A percentile compares a stretch with the other conserved stretches of the same genome.
phyloP scores from a whole-genome alignment of 805 yeast species.

The Myxozyma neglecta region DNA sequence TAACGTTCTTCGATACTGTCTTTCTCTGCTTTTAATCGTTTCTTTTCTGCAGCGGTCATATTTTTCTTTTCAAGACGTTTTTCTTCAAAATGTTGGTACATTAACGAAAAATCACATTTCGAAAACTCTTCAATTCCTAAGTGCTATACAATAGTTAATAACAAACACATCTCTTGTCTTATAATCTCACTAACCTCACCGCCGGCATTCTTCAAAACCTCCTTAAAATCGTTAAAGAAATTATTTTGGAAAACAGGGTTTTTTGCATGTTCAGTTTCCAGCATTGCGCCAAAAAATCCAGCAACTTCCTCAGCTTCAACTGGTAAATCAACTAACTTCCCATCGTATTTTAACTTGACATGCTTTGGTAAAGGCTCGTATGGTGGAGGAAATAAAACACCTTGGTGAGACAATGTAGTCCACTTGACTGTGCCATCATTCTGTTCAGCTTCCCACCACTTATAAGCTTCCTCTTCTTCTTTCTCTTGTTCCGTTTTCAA shows the following conservation, averaged over 20 bases:
- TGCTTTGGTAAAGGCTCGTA: slow-evolving; percentile 81
- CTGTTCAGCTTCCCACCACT: slow-evolving; percentile 79
- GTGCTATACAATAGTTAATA: background rate
- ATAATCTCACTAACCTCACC: slow-evolving; percentile 49
- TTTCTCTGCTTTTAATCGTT: slow-evolving; percentile 64
- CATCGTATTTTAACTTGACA: slow-evolving; percentile 74
- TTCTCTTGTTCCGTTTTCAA: slow-evolving; percentile 41
- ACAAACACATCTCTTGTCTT: background rate
- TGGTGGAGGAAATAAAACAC: slow-evolving; percentile 90
- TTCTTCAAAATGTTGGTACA: slow-evolving; percentile 68
- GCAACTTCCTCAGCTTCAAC: slow-evolving; percentile 92
- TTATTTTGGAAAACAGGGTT: slow-evolving; percentile 85
- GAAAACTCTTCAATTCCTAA: slow-evolving; percentile 57
- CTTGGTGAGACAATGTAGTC: slow-evolving; percentile 83
- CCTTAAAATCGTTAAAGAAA: slow-evolving; percentile 75
- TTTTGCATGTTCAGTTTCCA: slow-evolving; percentile 83
- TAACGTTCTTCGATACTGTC: slow-evolving; percentile 77
- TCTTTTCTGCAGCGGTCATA: slow-evolving; percentile 72
- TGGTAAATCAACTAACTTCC: slow-evolving; percentile 72
- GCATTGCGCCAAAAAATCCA: slow-evolving; percentile 86
- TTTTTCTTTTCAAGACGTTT: slow-evolving; percentile 71
- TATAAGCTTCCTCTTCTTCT: slow-evolving; percentile 58
- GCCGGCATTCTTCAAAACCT: slow-evolving; percentile 67
- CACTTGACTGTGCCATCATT: slow-evolving; percentile 73
- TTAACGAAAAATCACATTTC: slow-evolving; percentile 75